Conservation (phyloP, 352 stramenopile genomes). For the Phytophthora brassicae region DNA sequence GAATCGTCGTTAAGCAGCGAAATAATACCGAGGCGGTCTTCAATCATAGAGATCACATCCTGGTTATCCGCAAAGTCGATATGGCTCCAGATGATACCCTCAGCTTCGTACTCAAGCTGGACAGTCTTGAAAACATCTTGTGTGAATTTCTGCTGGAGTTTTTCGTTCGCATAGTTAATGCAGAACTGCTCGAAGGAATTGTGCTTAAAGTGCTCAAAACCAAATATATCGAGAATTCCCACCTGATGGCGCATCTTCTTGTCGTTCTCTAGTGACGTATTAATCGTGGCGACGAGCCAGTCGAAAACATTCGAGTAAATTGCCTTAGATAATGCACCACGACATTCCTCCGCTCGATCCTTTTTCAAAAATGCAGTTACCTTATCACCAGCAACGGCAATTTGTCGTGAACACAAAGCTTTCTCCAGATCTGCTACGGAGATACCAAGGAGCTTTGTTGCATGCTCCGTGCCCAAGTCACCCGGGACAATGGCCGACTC, state of each 20-base stretch:
- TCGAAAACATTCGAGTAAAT: slow-evolving; percentile 97
- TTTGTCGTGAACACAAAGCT: slow-evolving; percentile 74
- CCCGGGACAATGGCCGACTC: slow-evolving; percentile 50
- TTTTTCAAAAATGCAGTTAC: slow-evolving; percentile 80
- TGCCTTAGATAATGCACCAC: slow-evolving; percentile 94
- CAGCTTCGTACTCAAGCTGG: slow-evolving; percentile 86
- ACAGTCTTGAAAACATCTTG: slow-evolving; percentile 90
- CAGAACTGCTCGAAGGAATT: slow-evolving; percentile 95
- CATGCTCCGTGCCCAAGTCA: slow-evolving; percentile 39
- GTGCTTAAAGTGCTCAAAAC: slow-evolving; percentile 94
- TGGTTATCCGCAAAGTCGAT: slow-evolving; percentile 93
- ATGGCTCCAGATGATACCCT: slow-evolving; percentile 93
- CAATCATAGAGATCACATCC: slow-evolving; percentile 86
- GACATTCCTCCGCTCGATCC: slow-evolving; percentile 88
- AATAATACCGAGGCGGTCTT: slow-evolving; percentile 88
- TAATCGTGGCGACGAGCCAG: slow-evolving; percentile 93
- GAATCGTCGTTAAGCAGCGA: slow-evolving; percentile 89
- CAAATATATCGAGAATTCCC: slow-evolving; percentile 94
- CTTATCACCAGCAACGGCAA: slow-evolving; percentile 75
- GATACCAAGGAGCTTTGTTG: slow-evolving; percentile 61
- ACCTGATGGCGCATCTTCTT: slow-evolving; percentile 62
- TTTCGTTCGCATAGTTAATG: slow-evolving; percentile 94
- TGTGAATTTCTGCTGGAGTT: slow-evolving; percentile 92
- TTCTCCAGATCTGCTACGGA: slow-evolving; percentile 55
- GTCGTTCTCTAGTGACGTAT: slow-evolving; percentile 71